Percentiles rank a stretch among this genome's conserved stretches.
These are phyloP conservation scores for Botryobasidium botryosum DNA, from an alignment of 768 basidiomycete genomes.

Conservation along the genomic window DNA sequence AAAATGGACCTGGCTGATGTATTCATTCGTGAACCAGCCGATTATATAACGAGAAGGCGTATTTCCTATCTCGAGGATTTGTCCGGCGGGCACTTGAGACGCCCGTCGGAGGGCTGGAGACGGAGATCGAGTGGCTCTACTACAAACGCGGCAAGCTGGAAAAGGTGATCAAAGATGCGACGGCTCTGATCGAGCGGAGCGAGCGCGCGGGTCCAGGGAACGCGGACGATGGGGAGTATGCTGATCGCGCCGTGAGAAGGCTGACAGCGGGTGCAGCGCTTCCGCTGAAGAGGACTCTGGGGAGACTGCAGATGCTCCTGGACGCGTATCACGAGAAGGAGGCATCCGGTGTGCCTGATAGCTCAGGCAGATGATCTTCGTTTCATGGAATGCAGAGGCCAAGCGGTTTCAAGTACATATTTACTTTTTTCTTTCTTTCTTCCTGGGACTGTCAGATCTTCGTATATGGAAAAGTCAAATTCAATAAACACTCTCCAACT, in stretches of 20 bases:
- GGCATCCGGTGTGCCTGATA: no score
- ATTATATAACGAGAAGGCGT: constrained; percentile 85
- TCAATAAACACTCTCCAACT: no score
- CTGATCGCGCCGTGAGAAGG: constrained; percentile 47
- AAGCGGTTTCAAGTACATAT: no score
- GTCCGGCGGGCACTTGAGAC: constrained; percentile 76
- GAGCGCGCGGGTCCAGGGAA: constrained; percentile 20
- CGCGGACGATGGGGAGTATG: constrained; percentile 23
- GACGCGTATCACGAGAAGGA: no score
- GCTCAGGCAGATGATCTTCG: no score
- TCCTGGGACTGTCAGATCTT: no score
- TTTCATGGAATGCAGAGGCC: no score
- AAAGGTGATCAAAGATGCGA: constrained; percentile 50
- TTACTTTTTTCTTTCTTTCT: no score
- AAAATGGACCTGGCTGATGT: no score
- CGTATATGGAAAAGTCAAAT: no score
- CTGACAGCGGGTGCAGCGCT: constrained; percentile 67
- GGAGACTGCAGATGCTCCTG: constrained; percentile 33
- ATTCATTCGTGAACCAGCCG: constrained; percentile 31
- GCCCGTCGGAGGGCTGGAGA: constrained; percentile 50
- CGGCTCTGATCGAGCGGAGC: constrained; percentile 52
- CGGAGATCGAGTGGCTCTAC: constrained; percentile 63
- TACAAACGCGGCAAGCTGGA: constrained; percentile 41
- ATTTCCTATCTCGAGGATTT: constrained; percentile 77
- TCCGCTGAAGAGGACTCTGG: constrained; percentile 55